Evolutionary conservation across 208 protist genomes (phyloP), one percentile per base, ranked within the genome.

Genomic region (Perkinsela sp.): DNA sequence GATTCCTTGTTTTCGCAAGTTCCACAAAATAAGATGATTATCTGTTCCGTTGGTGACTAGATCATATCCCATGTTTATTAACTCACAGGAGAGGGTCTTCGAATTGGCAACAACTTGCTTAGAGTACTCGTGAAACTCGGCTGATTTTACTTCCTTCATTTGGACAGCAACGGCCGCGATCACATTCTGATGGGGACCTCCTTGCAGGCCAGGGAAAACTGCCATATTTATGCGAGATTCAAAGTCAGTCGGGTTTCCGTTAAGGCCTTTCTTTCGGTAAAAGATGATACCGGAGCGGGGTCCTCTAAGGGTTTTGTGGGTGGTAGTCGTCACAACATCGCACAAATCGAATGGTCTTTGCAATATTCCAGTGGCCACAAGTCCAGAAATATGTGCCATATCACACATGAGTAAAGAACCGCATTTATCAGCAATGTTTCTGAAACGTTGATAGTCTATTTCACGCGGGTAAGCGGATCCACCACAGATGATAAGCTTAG

Each of bases 301-400:
- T n/a, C 96, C 96, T 70, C 96, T 87, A 0, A 99, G 82, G 29
- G 95, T 94, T 86, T 99, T 99, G 89, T 99, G 97, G 30, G 96
- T 99, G 30, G 96, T 99, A n/a, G 95, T 96, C n/a, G 96, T 98
- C 31, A 99, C 97, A 31, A 99, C 77, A 79, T 99, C 95, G 48
- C 82, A 93, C 74, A 85, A 87, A 1, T 86, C 76, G 73, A 99
- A 99, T 2, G 96, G 95, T 22, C 72, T 77, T 65, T 79, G 71
- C 32, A 86, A 73, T 32, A 82, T 76, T 28, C 86, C 76, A 30
- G 88, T 83, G 0, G 93, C 90, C 30, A 97, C 86, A 15, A 96
- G 80, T 28, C 93, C 94, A 29, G 80, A 79, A 48, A 91, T 96
- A 83, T 99, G 96, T 15, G 96, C 94, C 94, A 99, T 98, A 81